Conservation (phyloP, 1,284 basidiomycete genomes). For the Ceratobasidium sp. region DNA sequence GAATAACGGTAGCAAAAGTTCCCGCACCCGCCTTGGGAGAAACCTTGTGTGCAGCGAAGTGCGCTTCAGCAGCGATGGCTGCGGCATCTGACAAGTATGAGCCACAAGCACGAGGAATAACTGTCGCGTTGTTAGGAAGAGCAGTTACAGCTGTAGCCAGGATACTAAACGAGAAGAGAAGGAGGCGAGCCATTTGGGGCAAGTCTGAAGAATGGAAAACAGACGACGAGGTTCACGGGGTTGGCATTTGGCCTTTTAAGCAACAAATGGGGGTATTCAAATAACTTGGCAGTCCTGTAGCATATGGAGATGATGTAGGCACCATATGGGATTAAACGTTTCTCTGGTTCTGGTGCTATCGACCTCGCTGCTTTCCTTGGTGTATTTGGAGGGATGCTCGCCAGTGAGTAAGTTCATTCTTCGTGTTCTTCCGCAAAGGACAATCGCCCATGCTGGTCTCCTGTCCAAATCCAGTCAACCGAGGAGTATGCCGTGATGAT, state of each 20-base stretch:
- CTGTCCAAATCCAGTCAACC: no score
- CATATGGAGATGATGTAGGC: neutral
- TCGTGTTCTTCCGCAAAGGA: neutral
- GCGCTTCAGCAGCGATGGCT: constrained; percentile 44
- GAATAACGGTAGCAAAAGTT: constrained; percentile 41
- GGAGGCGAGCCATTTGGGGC: neutral
- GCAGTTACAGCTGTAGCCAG: neutral
- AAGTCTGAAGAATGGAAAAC: no score
- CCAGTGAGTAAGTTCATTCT: no score
- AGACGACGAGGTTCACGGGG: no score
- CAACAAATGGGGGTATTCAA: neutral
- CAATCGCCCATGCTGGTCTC: no score
- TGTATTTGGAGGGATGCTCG: no score
- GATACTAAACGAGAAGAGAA: neutral
- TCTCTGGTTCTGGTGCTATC: neutral
- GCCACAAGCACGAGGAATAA: constrained; percentile 23
- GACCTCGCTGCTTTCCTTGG: no score
- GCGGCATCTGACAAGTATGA: neutral
- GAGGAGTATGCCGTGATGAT: no score
- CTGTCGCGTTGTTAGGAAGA: constrained; percentile 3
- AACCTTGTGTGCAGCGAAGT: constrained; percentile 48
- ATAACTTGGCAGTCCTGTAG: neutral
- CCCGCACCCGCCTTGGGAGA: constrained; percentile 6
- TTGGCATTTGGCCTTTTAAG: no score
- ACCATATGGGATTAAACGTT: neutral